Percentiles rank a stretch among this genome's conserved stretches.
These are phyloP conservation scores for Trichaptum fuscoviolaceum DNA, from an alignment of 768 basidiomycete species.

Conservation along the genomic window DNA sequence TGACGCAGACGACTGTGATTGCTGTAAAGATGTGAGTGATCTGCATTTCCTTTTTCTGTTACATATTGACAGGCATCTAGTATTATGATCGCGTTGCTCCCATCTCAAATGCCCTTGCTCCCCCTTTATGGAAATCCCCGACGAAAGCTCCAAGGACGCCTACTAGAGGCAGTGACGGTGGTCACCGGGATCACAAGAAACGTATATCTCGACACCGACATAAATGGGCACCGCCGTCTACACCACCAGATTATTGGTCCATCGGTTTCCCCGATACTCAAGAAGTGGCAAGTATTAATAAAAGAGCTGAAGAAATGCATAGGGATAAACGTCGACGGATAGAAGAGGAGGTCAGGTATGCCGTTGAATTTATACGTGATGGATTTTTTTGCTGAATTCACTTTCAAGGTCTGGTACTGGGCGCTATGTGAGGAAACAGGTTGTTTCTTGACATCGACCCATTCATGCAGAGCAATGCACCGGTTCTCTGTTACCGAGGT, in stretches of 20 bases:
- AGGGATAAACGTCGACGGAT: slow-evolving; percentile 53
- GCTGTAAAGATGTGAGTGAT: slow-evolving; percentile 63
- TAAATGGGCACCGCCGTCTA: slow-evolving; percentile 63
- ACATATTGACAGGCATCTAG: slow-evolving; percentile 29
- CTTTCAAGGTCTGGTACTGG: neutral
- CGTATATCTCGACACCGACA: slow-evolving; percentile 68
- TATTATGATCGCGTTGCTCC: slow-evolving; percentile 77
- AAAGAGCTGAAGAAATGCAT: slow-evolving; percentile 67
- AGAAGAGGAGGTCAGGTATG: slow-evolving; percentile 54
- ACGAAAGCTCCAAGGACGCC: slow-evolving; percentile 18
- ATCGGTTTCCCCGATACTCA: slow-evolving; percentile 90
- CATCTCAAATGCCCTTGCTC: slow-evolving; percentile 56
- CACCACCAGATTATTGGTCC: slow-evolving; percentile 86
- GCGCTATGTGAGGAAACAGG: neutral
- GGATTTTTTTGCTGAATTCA: neutral
- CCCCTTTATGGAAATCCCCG: slow-evolving; percentile 74
- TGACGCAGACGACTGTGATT: slow-evolving; percentile 77
- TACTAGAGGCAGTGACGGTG: slow-evolving; percentile 10
- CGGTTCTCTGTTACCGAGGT: no score
- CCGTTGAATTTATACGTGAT: slow-evolving; percentile 22
- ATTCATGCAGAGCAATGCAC: no score
- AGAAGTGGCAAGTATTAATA: slow-evolving; percentile 71
- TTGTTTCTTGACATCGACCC: neutral
- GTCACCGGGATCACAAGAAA: slow-evolving; percentile 48
- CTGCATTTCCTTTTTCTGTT: neutral